Evolutionary conservation across 2,329 filamentous ascomycete genomes (phyloP).

Genomic region (Botrytis byssoidea): DNA sequence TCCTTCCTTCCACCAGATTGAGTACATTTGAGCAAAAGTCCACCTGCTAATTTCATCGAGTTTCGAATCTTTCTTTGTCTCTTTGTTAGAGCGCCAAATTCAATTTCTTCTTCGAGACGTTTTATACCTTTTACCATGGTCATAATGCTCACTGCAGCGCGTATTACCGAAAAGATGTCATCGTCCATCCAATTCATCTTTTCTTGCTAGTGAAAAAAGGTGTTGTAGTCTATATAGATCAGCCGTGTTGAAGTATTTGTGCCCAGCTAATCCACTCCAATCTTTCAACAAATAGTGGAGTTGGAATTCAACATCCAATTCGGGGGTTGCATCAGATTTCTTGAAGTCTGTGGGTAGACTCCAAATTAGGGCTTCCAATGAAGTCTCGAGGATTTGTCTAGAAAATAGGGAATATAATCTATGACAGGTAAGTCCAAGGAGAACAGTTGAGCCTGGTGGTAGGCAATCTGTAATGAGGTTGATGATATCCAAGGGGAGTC

Average conservation of each 20-base stretch:
- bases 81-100: not conserved
- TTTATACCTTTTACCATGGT: not conserved
- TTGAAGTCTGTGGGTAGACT: not conserved
- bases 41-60: not conserved
- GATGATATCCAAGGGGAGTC: not conserved
- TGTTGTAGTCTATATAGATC: not conserved
- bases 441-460: not conserved
- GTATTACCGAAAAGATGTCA: not conserved
- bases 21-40: not conserved
- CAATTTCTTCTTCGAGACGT: not conserved
- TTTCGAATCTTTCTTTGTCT: not conserved
- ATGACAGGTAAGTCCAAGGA: not conserved
- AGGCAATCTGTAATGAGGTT: not conserved
- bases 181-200: not conserved
- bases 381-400: rapidly evolving
- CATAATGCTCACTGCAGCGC: not conserved
- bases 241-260: not conserved
- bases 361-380: not conserved
- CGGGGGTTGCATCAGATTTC: not conserved
- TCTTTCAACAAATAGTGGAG: not conserved
- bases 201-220: not conserved
- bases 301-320: rapidly evolving
- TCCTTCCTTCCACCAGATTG: not conserved
- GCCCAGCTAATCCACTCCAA: not conserved
- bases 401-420: not conserved